Conservation (phyloP, 768 basidiomycete species). For the Cyclocybe aegerita region DNA sequence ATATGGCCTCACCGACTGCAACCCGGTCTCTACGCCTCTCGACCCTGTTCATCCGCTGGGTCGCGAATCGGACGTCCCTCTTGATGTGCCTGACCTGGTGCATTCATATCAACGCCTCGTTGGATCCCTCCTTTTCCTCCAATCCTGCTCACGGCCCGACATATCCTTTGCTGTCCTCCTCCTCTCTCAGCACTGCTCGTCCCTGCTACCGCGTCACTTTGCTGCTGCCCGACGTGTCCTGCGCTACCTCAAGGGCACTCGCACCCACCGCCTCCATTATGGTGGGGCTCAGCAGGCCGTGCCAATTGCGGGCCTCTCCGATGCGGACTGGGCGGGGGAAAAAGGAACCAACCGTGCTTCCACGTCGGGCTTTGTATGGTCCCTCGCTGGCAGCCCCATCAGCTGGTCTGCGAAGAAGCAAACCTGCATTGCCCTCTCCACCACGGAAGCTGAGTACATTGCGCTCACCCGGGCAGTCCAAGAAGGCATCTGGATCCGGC, state of each 20-base stretch:
- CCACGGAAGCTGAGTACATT: slow-evolving; percentile 13
- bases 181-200: slow-evolving; percentile 2
- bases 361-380: slow-evolving; percentile 8
- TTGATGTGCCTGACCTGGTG: slow-evolving; percentile 1
- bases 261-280: slow-evolving; percentile 7
- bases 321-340: slow-evolving; percentile 23
- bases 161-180: slow-evolving; percentile 10
- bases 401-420: slow-evolving; percentile 14
- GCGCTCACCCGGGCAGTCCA: slow-evolving; percentile 7
- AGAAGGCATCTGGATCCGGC: slow-evolving; percentile 10
- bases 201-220: slow-evolving; percentile 5
- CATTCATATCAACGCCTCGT: slow-evolving; percentile 4
- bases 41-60: slow-evolving; percentile 3
- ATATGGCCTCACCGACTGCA: slow-evolving; percentile 6
- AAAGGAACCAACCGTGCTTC: slow-evolving; percentile 13
- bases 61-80: neutral
- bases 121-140: slow-evolving; percentile 11
- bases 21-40: slow-evolving; percentile 5
- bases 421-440: slow-evolving; percentile 10
- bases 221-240: slow-evolving; percentile 12
- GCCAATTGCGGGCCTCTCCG: slow-evolving; percentile 15
- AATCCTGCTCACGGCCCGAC: slow-evolving; percentile 7
- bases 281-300: slow-evolving; percentile 1
- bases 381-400: slow-evolving; percentile 5
- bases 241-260: slow-evolving; percentile 14